Evolutionary conservation across 2,329 filamentous ascomycete genomes (phyloP).

Genomic region (Botrytis tulipae): DNA sequence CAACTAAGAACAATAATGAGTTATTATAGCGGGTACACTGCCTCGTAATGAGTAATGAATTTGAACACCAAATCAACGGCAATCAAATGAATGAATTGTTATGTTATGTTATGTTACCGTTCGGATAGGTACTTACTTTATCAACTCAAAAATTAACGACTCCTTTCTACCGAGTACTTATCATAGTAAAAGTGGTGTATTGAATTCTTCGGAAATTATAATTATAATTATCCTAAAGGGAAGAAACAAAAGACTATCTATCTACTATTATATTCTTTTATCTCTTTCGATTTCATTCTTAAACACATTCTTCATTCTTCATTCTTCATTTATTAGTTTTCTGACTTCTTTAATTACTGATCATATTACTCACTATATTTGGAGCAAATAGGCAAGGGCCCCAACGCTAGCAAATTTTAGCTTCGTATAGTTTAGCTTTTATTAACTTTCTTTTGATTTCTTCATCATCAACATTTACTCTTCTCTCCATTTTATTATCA

Average conservation of each 20-base stretch:
- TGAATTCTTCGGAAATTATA: not conserved
- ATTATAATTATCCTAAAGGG: not conserved
- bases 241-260: not conserved
- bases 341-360: not conserved
- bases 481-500: not conserved
- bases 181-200: not conserved
- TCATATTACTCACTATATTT: not conserved
- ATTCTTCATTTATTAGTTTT: not conserved
- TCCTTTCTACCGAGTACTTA: not conserved
- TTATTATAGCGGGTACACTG: not conserved
- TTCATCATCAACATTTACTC: not conserved
- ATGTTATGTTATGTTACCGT: not conserved
- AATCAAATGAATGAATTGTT: not conserved
- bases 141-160: not conserved
- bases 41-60: not conserved
- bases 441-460: not conserved
- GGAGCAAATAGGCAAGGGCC: not conserved
- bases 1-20: not conserved
- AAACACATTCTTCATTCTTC: not conserved
- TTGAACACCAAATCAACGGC: not conserved
- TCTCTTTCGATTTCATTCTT: not conserved
- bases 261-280: not conserved
- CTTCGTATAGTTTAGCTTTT: constrained; percentile 6
- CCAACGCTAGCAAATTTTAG: constrained; percentile 12
- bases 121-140: not conserved